Percentiles rank a stretch among this genome's conserved stretches.
phyloP scores from a whole-genome alignment of 75 land plant genomes.

The Pinus taeda region DNA sequence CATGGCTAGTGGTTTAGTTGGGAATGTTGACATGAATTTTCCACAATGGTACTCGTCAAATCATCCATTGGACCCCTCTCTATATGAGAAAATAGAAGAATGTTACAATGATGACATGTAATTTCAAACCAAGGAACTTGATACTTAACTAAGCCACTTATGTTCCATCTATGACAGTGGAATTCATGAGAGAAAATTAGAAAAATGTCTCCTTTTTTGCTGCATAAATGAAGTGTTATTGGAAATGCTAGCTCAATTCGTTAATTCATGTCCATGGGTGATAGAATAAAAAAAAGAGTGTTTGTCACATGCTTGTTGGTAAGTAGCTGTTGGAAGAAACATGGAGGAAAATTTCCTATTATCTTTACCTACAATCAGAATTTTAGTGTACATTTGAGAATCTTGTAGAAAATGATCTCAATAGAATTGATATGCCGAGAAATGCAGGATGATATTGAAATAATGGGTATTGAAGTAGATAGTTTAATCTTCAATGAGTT shows the following conservation, averaged over 20 bases:
- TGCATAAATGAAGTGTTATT: conserved; percentile 49
- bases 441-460: too few relatives aligned
- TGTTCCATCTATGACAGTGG: conserved; percentile 1
- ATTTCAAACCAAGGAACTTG: too few relatives aligned
- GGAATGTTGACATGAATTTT: conserved; percentile 15
- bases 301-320: conserved; percentile 2
- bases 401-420: too few relatives aligned
- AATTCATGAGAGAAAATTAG: conserved; percentile 11
- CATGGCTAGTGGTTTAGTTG: conserved; percentile 47
- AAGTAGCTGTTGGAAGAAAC: conserved; percentile 2
- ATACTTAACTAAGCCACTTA: conserved; percentile 5
- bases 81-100: conserved; percentile 56
- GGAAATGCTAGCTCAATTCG: conserved; percentile 13
- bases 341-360: too few relatives aligned
- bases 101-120: conserved; percentile 10
- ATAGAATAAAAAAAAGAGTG: conserved; percentile 13
- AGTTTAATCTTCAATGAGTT: too few relatives aligned
- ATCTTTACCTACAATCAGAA: too few relatives aligned
- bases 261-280: conserved; percentile 9
- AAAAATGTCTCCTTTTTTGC: conserved; percentile 40
- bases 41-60: conserved; percentile 26
- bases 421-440: too few relatives aligned
- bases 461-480: too few relatives aligned
- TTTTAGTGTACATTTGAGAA: too few relatives aligned
- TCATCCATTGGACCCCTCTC: conserved; percentile 33